These are phyloP conservation scores for Penicillium dipodomyicola DNA, from an alignment of 495 filamentous ascomycete genomes.

Conservation along the genomic window DNA sequence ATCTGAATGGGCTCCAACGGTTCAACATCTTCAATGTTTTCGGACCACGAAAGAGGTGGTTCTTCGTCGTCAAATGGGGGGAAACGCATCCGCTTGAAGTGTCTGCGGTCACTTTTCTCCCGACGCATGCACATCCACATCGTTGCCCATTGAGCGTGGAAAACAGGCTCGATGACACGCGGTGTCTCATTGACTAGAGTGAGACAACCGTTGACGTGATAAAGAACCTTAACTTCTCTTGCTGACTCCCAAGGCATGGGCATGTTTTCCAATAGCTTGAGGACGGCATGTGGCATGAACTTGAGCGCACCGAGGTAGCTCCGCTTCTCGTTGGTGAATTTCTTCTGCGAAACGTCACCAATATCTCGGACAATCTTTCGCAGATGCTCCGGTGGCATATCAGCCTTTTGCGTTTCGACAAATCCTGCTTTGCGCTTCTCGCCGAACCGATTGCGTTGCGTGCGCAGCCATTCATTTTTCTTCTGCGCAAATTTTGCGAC, in stretches of 20 bases:
- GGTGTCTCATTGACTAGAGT: constrained; percentile 97
- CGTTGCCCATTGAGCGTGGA: constrained; percentile 98
- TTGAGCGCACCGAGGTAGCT: constrained; percentile 97
- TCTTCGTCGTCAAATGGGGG: constrained; percentile 98
- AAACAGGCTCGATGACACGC: constrained; percentile 96
- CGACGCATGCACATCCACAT: constrained; percentile 99
- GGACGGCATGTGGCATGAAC: constrained; percentile 99
- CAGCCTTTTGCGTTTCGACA: constrained; percentile 95
- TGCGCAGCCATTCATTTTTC: constrained; percentile 97
- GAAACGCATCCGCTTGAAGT: constrained; percentile 99
- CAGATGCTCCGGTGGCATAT: constrained; percentile 98
- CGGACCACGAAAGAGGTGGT: constrained; percentile 93
- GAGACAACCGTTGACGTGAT: constrained; percentile 96
- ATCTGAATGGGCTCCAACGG: constrained; percentile 98
- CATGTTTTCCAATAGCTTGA: constrained; percentile 99
- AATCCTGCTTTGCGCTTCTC: constrained; percentile 97
- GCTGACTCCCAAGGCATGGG: constrained; percentile 99
- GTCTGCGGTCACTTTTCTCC: constrained; percentile 92
- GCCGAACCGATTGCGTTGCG: constrained; percentile 87
- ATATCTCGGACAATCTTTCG: constrained; percentile 99
- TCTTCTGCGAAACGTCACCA: constrained; percentile 98
- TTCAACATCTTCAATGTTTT: constrained; percentile 98
- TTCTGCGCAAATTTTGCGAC: constrained; percentile 95
- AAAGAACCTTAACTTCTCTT: constrained; percentile 94
- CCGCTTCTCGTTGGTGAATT: constrained; percentile 97